phyloP scores from a whole-genome alignment of 2,329 filamentous ascomycete genomes.

The Fusarium transvaalense region DNA sequence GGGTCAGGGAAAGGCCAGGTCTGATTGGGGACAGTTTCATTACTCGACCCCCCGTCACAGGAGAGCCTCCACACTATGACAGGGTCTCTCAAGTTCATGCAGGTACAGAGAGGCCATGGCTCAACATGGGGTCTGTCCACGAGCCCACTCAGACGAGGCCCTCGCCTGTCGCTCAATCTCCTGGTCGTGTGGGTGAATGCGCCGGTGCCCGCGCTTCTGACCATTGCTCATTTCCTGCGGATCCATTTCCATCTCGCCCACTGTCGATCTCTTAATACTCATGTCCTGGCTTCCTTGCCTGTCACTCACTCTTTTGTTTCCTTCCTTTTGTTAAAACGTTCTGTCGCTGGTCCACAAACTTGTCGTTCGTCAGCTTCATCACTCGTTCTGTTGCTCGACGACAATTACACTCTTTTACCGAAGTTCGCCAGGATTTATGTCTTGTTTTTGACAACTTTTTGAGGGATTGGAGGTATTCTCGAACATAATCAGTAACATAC shows the following conservation, averaged over 20 bases:
- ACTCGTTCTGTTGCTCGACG: slow-evolving; percentile 47
- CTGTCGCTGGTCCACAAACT: slow-evolving; percentile 42
- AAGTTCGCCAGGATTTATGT: slow-evolving; percentile 30
- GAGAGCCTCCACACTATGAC: slow-evolving; percentile 35
- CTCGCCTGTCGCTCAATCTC: slow-evolving; percentile 44
- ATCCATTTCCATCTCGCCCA: slow-evolving; percentile 42
- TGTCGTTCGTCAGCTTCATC: slow-evolving; percentile 40
- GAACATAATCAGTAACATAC: slow-evolving; percentile 39
- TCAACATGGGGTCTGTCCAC: slow-evolving; percentile 29
- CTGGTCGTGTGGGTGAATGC: slow-evolving; percentile 30
- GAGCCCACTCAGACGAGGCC: slow-evolving; percentile 35
- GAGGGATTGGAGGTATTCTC: slow-evolving; percentile 34
- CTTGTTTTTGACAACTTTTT: slow-evolving; percentile 39
- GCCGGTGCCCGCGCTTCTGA: slow-evolving; percentile 42
- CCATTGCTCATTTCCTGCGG: slow-evolving; percentile 47
- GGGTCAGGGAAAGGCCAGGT: slow-evolving; percentile 37
- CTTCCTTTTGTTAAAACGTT: slow-evolving; percentile 42
- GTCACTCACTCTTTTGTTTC: slow-evolving; percentile 39
- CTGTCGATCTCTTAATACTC: slow-evolving; percentile 47
- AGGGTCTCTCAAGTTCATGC: slow-evolving; percentile 34
- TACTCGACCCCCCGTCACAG: slow-evolving; percentile 37
- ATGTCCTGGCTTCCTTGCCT: slow-evolving; percentile 32
- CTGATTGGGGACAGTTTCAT: slow-evolving; percentile 48
- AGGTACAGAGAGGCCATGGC: slow-evolving; percentile 23
- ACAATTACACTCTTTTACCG: slow-evolving; percentile 40